Percentiles rank a stretch among this genome's conserved stretches.
Conservation (phyloP, 805 yeast genomes). For the Yarrowia deformans region DNA sequence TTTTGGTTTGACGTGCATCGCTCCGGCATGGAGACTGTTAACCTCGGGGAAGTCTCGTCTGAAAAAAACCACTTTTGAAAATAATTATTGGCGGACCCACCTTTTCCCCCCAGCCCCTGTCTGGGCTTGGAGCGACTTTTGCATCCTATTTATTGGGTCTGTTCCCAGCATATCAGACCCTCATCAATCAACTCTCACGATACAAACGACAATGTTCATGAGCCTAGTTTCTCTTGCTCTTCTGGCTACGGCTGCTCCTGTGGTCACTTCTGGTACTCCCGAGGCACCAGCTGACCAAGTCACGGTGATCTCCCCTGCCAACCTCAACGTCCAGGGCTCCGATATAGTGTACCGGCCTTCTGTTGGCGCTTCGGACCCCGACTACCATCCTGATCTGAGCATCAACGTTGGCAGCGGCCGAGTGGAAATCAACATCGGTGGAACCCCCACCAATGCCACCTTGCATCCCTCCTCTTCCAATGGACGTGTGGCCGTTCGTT, state of each 20-base stretch:
- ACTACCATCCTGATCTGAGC: constrained; percentile 25
- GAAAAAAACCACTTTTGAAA: background rate
- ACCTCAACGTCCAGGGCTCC: constrained; percentile 6
- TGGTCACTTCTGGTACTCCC: background rate
- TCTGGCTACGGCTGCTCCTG: background rate
- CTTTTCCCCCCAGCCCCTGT: background rate
- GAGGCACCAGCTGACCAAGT: constrained; percentile 20
- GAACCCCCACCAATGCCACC: constrained; percentile 13
- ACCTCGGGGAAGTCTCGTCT: background rate
- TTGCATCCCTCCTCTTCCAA: constrained; percentile 9
- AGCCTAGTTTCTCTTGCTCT: constrained; percentile 1
- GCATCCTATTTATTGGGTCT: constrained; percentile 34
- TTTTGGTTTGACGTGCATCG: constrained; percentile 7
- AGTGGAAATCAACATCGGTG: background rate
- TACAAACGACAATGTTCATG: constrained; percentile 6
- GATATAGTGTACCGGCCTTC: constrained; percentile 17
- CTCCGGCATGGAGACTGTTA: background rate
- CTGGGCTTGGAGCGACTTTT: constrained; percentile 10
- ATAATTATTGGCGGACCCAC: constrained; percentile 8
- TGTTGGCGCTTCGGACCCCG: constrained; percentile 32
- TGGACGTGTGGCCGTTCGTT: constrained; percentile 10
- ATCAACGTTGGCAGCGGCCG: constrained; percentile 24
- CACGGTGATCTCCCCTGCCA: background rate
- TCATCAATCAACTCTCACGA: background rate
- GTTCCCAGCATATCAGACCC: background rate